Evolutionary conservation across 805 yeast genomes (phyloP).

Genomic region (Myxozyma udenii): DNA sequence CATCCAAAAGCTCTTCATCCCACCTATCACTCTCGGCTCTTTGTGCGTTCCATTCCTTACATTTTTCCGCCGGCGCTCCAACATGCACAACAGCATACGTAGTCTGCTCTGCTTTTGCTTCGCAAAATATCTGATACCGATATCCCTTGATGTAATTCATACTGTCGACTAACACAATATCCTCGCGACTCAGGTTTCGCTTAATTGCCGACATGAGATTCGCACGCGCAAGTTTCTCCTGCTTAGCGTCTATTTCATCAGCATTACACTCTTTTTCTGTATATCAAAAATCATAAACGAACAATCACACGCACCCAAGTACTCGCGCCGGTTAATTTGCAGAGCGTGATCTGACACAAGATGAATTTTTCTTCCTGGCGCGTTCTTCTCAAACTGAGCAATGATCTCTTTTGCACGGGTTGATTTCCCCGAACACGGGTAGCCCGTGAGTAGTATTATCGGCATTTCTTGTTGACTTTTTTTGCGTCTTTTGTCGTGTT

Average conservation of each 20-base stretch:
- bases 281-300: neutral
- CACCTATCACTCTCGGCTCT: conserved; percentile 22
- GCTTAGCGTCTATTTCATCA: conserved; percentile 51
- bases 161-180: conserved; percentile 80
- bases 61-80: conserved; percentile 60
- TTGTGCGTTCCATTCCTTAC: conserved; percentile 58
- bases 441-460: conserved; percentile 74
- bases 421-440: conserved; percentile 81
- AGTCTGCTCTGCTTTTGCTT: conserved; percentile 79
- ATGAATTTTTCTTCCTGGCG: conserved; percentile 57
- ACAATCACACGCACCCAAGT: neutral
- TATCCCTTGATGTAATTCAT: conserved; percentile 91
- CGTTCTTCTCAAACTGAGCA: conserved; percentile 49
- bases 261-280: neutral
- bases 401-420: conserved; percentile 62
- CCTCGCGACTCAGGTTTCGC: conserved; percentile 64
- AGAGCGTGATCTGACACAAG: conserved; percentile 69
- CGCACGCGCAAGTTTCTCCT: conserved; percentile 80
- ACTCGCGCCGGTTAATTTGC: no score
- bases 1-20: conserved; percentile 44
- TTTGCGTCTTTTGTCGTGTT: no score
- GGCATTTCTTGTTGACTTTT: conserved; percentile 57
- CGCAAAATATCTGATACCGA: conserved; percentile 90
- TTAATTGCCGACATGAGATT: conserved; percentile 85
- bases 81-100: conserved; percentile 81